phyloP scores from a whole-genome alignment of 306 rosid species.

The Acacia acuminata region DNA sequence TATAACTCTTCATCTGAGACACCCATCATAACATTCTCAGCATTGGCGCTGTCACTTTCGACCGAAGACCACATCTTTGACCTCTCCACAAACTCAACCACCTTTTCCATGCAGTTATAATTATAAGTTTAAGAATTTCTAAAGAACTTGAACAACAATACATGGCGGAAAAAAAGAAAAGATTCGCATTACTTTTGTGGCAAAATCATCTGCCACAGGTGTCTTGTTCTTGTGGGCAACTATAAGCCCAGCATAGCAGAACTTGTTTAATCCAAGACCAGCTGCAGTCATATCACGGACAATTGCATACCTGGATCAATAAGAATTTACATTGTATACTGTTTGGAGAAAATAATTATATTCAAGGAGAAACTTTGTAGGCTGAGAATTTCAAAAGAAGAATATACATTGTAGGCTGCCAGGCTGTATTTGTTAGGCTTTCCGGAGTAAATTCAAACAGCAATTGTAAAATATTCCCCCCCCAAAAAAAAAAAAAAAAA shows the following conservation, averaged over 20 bases:
- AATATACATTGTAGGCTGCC: neutral
- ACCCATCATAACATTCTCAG: conserved; percentile 89
- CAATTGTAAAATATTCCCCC: neutral
- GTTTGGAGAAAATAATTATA: neutral
- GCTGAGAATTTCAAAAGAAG: neutral
- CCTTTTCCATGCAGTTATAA: conserved; percentile 53
- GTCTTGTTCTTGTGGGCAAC: conserved; percentile 73
- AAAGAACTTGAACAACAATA: conserved; percentile 25
- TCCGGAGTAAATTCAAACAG: conserved; percentile 8
- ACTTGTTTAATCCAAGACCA: conserved; percentile 92
- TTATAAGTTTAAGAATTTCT: conserved; percentile 27
- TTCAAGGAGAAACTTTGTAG: conserved; percentile 10
- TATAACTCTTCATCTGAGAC: conserved; percentile 87
- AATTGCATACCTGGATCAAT: conserved; percentile 76
- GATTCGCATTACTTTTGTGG: conserved; percentile 60
- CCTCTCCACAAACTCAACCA: conserved; percentile 86
- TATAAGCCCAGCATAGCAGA: conserved; percentile 88
- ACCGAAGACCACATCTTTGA: conserved; percentile 77
- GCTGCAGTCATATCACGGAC: conserved; percentile 98
- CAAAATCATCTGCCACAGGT: conserved; percentile 79
- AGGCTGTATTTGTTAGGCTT: neutral
- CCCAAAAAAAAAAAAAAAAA: no score
- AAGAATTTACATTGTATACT: conserved; percentile 10
- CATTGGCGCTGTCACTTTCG: conserved; percentile 63
- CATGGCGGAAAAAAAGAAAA: conserved; percentile 15